Conservation (phyloP, 257 asterid genomes). For the Gentiana dahurica region DNA sequence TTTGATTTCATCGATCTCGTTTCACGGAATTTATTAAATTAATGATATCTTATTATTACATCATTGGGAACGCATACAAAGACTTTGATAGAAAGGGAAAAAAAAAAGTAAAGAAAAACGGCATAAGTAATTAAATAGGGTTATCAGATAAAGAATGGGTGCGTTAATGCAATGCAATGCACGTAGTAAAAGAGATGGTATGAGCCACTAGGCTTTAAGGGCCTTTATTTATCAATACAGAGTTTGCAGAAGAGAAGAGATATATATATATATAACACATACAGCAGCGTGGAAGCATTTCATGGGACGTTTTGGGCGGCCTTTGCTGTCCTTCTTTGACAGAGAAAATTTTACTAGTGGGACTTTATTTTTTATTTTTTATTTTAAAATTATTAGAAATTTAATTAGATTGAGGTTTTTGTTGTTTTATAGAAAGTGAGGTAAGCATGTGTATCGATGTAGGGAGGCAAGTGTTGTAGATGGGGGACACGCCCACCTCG, state of each 20-base stretch:
- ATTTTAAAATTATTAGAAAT: background rate
- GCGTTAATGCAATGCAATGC: conserved; percentile 5
- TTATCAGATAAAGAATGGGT: background rate
- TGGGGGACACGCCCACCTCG: conserved; percentile 16
- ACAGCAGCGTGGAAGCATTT: conserved; percentile 29
- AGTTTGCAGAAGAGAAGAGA: background rate
- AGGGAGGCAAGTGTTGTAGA: conserved; percentile 24
- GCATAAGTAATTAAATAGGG: background rate
- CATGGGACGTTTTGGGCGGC: conserved; percentile 54
- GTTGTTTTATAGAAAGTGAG: background rate
- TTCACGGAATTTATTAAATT: too few relatives aligned
- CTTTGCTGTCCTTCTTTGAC: conserved; percentile 22
- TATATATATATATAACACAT: too few relatives aligned
- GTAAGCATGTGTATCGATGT: conserved; percentile 19
- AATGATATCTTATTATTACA: too few relatives aligned
- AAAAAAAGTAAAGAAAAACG: background rate
- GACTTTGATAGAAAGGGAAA: background rate
- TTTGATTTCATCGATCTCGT: too few relatives aligned
- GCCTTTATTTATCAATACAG: background rate
- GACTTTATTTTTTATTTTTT: background rate
- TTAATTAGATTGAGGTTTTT: background rate
- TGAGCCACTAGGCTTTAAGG: background rate
- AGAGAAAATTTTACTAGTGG: background rate
- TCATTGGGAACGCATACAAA: too few relatives aligned
- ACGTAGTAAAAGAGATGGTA: background rate